Percentiles rank a stretch among this genome's conserved stretches.
These are phyloP conservation scores for Flaveria sonorensis DNA, from an alignment of 129 eudicot species.

Conservation along the genomic window DNA sequence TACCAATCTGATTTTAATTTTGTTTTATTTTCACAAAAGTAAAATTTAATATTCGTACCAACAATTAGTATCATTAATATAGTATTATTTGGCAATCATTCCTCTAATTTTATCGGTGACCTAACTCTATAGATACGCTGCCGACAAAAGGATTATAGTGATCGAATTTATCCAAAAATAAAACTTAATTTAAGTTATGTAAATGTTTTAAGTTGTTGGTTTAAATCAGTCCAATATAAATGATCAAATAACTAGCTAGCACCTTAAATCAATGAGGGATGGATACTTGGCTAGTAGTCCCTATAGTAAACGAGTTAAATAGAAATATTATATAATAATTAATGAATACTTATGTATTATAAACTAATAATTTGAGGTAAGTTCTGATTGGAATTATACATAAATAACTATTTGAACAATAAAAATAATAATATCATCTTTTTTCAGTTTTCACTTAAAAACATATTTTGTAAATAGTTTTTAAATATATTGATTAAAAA, in stretches of 20 bases:
- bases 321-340: no score
- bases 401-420: no score
- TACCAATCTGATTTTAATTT: not conserved
- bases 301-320: no score
- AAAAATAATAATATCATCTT: no score
- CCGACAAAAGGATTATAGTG: slow-evolving; percentile 1
- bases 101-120: slow-evolving; percentile 1
- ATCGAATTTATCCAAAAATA: not conserved
- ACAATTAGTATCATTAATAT: not conserved
- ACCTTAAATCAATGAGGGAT: not conserved
- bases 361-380: no score
- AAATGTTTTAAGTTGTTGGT: not conserved
- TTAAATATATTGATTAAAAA: no score
- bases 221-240: not conserved
- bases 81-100: not conserved
- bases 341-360: no score
- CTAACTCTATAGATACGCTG: slow-evolving; percentile 1
- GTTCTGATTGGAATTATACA: no score
- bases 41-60: slow-evolving; percentile 4
- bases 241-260: not conserved
- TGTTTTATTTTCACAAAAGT: not conserved
- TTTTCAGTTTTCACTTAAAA: no score
- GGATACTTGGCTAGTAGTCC: no score
- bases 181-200: not conserved
- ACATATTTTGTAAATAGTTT: no score